Evolutionary conservation across 2,329 filamentous ascomycete genomes (phyloP), one percentile per base, ranked within the genome.

Genomic region (Raffaelea arxii): DNA sequence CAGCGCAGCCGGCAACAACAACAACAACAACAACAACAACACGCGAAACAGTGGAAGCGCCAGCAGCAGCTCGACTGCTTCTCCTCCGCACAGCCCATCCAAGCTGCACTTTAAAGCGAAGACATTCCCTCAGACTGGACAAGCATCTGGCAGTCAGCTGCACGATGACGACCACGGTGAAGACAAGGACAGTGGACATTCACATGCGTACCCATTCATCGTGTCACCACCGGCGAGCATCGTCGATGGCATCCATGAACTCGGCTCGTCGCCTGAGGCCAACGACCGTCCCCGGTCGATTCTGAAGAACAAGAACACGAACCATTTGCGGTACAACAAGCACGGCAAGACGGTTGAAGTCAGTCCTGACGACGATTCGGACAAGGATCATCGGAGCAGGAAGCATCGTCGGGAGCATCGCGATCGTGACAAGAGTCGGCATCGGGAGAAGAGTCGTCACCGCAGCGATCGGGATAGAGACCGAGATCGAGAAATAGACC

Each of bases 271-370:
- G 62, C 65, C 0, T 59, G 56, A 10, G 22, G 9, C 3, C 10
- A 24, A 12, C 16, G 18, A 35, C 2, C n/a, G 19, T 47, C 77
- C 76, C 2, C 79, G 78, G 54, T 71, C 75, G 5, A 80, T 80
- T n/a, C 63, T 80, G 18, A 80, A 80, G 64, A 80, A 80, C 56
- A 72, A 69, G 54, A 76, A 77, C 49, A 70, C 71, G 41, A 73
- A 79, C 49, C 73, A 73, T 40, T 74, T 80, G 5, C 69, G 70
- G 4, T 77, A 77, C 49, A n/a, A n/a, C n/a, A 69, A 72, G 32
- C 66, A 68, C 1, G 66, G 73, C 54, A 55, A 58, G 10, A 68
- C 69, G 16, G 58, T 68, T 46, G 65, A 77, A 56, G 57, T 77
- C 48, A 53, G 56, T 30, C 56, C 57, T 27, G 51, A 58, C 37